Conservation (phyloP, 2,329 filamentous ascomycete species). For the Botrytis byssoidea region DNA sequence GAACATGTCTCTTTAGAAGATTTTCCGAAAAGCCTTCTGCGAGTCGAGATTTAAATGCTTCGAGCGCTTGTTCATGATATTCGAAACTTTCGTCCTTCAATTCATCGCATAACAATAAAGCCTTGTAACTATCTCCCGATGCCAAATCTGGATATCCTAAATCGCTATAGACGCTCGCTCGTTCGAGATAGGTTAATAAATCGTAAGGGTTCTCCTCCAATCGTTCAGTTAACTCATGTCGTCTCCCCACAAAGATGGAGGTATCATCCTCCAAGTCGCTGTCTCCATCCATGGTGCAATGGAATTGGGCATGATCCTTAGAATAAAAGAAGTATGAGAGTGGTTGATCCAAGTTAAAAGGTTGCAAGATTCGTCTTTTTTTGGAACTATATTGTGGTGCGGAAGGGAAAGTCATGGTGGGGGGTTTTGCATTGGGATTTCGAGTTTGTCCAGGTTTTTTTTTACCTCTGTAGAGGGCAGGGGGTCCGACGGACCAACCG, state of each 20-base stretch:
- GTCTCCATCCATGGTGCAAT: conserved; percentile 24
- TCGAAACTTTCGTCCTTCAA: conserved; percentile 76
- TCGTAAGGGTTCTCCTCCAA: conserved; percentile 57
- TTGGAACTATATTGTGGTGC: background rate
- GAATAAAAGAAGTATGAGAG: conserved; percentile 2
- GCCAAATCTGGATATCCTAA: conserved; percentile 89
- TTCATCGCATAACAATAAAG: conserved; percentile 83
- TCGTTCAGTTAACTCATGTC: conserved; percentile 56
- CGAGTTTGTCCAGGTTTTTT: too few relatives aligned
- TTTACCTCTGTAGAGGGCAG: too few relatives aligned
- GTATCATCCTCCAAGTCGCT: conserved; percentile 32
- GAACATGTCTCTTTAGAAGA: conserved; percentile 41
- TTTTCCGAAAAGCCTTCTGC: conserved; percentile 40
- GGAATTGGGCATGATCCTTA: conserved; percentile 20
- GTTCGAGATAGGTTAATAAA: conserved; percentile 62
- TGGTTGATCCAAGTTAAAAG: conserved; percentile 15
- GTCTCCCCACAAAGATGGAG: conserved; percentile 49
- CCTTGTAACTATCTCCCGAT: conserved; percentile 84
- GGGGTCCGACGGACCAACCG: too few relatives aligned
- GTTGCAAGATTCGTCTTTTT: background rate
- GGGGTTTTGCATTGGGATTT: too few relatives aligned
- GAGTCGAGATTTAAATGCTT: conserved; percentile 36
- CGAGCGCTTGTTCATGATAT: conserved; percentile 68
- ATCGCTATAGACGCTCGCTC: conserved; percentile 68
- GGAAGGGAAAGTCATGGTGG: conserved; percentile 11